A percentile compares a stretch with the other conserved stretches of the same genome.
These are phyloP conservation scores for Ceratocystis cacaofunesta DNA, from an alignment of 2,329 filamentous ascomycete genomes.

Conservation along the genomic window DNA sequence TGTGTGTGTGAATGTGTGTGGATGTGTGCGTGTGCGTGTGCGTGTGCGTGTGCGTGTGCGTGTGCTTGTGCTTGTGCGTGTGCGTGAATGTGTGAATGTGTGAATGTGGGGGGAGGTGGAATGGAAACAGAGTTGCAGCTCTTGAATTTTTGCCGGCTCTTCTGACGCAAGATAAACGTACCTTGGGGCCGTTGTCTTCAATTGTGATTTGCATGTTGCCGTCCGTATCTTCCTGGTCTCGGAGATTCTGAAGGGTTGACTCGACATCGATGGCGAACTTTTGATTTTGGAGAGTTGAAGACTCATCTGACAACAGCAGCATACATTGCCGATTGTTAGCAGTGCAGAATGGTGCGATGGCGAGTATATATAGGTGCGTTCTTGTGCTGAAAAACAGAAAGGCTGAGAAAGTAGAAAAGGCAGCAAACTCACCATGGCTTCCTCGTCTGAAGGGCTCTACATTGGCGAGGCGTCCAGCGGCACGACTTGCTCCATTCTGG, in stretches of 20 bases:
- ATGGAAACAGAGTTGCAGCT: background rate
- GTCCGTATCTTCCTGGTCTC: conserved; percentile 83
- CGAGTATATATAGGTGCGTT: background rate
- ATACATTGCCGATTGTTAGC: background rate
- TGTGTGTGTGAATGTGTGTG: too few species aligned
- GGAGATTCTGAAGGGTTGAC: conserved; percentile 60
- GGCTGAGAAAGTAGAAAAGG: background rate
- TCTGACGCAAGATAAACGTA: conserved; percentile 23
- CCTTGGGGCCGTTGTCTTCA: conserved; percentile 87
- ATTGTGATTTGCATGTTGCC: conserved; percentile 95
- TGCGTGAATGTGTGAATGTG: too few species aligned
- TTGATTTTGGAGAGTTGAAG: conserved; percentile 11
- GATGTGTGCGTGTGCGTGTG: too few species aligned
- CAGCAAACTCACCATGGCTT: conserved; percentile 37
- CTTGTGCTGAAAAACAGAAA: background rate
- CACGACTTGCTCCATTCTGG: conserved; percentile 40
- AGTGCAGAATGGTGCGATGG: too few species aligned
- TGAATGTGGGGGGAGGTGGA: background rate
- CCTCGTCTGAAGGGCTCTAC: conserved; percentile 43
- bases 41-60: too few species aligned
- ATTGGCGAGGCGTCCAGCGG: conserved; percentile 34
- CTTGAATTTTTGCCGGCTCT: too few species aligned
- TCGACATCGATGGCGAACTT: conserved; percentile 74
- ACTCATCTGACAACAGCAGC: conserved; percentile 9
- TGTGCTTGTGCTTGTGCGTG: too few species aligned